Conservation (phyloP, 2,329 filamentous ascomycete genomes). For the Chaetomium sp. region DNA sequence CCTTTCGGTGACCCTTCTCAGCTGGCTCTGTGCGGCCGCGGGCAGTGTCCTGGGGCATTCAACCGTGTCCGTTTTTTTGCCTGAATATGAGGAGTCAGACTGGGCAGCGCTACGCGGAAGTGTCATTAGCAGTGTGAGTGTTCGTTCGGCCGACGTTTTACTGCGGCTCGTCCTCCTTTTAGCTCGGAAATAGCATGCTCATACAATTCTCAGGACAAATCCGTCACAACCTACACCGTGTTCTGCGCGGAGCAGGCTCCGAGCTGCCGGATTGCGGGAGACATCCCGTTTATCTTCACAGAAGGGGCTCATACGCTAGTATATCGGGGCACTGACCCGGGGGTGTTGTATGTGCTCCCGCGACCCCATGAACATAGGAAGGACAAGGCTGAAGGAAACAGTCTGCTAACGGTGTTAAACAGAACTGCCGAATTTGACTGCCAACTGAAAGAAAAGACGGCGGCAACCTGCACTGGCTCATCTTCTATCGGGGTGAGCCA, state of each 20-base stretch:
- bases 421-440: conserved; percentile 42
- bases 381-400: background rate
- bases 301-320: conserved; percentile 40
- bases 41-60: conserved; percentile 22
- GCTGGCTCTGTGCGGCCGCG: conserved; percentile 13
- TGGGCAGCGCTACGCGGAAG: conserved; percentile 43
- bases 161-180: background rate
- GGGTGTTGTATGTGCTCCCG: conserved; percentile 34
- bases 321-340: conserved; percentile 39
- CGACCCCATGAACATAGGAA: background rate
- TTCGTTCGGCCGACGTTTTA: background rate
- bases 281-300: conserved; percentile 42
- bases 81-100: conserved; percentile 35
- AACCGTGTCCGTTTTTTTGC: conserved; percentile 40
- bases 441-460: conserved; percentile 35
- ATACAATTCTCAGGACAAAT: conserved; percentile 29
- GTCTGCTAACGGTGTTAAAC: conserved; percentile 2
- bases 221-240: conserved; percentile 42
- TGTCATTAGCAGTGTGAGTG: conserved; percentile 37
- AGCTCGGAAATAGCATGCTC: background rate
- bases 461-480: conserved; percentile 43
- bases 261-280: conserved; percentile 38
- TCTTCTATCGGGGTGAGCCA: conserved; percentile 38
- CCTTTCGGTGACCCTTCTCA: conserved; percentile 2
- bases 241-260: conserved; percentile 41